Conservation (phyloP, 2,329 filamentous ascomycete genomes). For the Corinectria fuckeliana region DNA sequence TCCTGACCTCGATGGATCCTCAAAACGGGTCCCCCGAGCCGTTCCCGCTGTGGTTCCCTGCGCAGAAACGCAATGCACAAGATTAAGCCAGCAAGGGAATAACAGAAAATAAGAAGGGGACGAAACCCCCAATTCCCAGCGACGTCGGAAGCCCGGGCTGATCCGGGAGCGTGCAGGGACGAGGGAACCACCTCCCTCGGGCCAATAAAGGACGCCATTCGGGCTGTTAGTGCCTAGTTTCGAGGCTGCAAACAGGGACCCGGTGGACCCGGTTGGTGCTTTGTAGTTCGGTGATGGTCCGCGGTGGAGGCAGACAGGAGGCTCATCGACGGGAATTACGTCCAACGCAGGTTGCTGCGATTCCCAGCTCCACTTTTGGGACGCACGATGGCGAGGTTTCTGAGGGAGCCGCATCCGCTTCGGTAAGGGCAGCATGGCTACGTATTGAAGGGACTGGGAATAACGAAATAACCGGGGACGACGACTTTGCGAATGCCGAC, state of each 20-base stretch:
- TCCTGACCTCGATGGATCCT: slow-evolving; percentile 26
- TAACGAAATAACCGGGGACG: neutral
- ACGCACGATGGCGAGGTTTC: slow-evolving; percentile 16
- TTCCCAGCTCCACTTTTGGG: slow-evolving; percentile 31
- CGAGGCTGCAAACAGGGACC: slow-evolving; percentile 3
- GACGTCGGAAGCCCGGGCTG: slow-evolving; percentile 20
- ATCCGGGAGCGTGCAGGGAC: slow-evolving; percentile 22
- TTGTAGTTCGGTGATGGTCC: slow-evolving; percentile 10
- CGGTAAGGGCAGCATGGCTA: neutral
- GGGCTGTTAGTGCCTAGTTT: neutral
- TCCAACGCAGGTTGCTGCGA: slow-evolving; percentile 16
- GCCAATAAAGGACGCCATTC: slow-evolving; percentile 21
- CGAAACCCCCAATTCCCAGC: too few species aligned
- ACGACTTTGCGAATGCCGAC: slow-evolving; percentile 34
- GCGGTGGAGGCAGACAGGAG: slow-evolving; percentile 23
- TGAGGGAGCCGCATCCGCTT: slow-evolving; percentile 34
- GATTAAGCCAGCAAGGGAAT: neutral
- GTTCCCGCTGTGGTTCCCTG: slow-evolving; percentile 1
- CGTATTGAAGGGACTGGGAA: neutral
- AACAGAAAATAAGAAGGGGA: neutral
- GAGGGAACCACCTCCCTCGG: neutral
- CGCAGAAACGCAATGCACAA: slow-evolving; percentile 12
- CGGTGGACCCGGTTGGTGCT: neutral
- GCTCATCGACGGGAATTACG: slow-evolving; percentile 31
- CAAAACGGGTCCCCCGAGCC: neutral